Evolutionary conservation across 2,329 filamentous ascomycete species (phyloP), one percentile per base, ranked within the genome.

Genomic region (Myriosclerotinia curreyana): DNA sequence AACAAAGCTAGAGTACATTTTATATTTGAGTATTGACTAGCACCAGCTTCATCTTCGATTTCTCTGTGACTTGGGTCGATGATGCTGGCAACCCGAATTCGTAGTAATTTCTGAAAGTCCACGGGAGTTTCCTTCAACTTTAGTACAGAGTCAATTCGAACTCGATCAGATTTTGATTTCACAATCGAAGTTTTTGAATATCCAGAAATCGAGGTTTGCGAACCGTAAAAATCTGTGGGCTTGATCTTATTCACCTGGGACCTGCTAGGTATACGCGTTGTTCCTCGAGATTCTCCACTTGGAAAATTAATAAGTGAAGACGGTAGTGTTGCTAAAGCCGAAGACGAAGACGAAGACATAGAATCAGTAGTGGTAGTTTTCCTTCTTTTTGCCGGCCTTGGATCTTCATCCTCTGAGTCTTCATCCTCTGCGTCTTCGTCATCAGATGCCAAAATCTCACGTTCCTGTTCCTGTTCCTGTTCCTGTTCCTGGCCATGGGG

Each of bases 371-470:
- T 49, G 42, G 40, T 48, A 3, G 64, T 64, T 50, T 62, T 71
- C 17, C 71, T 69, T 46, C 71, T 68, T 62, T 74, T 74, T 36
- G 67, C 51, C 17, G 69, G 70, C 48, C 67, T 59, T 15, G 40
- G 52, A 9, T 70, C 65, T n/a, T 72, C 70, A 28, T 70, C 67
- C 34, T 72, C 69, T 2, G 71, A 69, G 28, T 69, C 68, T 7
- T 72, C 70, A 31, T 70, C 67, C 34, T 72, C 69, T 2, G 71
- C 70, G 28, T 69, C 68, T 7, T 72, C 70, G 31, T 70, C 68
- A n/a, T 68, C 65, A 28, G 64, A 56, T 48, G 44, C 62, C 40
- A 38, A 15, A 46, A 46, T 65, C 60, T 64, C 55, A 55, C 52
- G 64, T 42, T 55, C 15, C 17, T 55, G 22, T 38, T 65, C 42